Conservation (phyloP, 78 protist genomes). For the Dictyostelium citrinum region DNA sequence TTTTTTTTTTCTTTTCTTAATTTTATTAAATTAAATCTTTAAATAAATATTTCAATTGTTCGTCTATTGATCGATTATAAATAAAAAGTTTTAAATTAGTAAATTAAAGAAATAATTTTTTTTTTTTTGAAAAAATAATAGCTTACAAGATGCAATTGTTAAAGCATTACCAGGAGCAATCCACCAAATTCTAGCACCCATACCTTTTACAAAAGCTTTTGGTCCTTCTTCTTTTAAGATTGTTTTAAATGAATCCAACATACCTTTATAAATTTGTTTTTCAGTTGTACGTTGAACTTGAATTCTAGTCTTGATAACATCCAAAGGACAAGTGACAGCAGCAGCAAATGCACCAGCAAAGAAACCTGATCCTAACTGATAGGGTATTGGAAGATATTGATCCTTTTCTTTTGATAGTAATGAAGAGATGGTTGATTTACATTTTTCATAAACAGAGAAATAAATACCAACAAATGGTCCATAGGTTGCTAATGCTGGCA, state of each 20-base stretch:
- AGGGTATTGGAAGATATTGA: slow-evolving; percentile 20
- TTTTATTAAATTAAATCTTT: neutral
- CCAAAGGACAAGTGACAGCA: slow-evolving; percentile 84
- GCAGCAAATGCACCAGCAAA: slow-evolving; percentile 84
- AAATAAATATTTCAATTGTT: slow-evolving; percentile 31
- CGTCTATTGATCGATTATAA: neutral
- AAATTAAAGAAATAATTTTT: neutral
- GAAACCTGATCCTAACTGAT: slow-evolving; percentile 56
- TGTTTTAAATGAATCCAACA: slow-evolving; percentile 30
- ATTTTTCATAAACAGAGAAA: slow-evolving; percentile 71
- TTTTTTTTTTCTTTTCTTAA: neutral
- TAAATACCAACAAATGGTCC: slow-evolving; percentile 80
- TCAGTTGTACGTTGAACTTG: slow-evolving; percentile 61
- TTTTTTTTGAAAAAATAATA: neutral
- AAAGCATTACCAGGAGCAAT: slow-evolving; percentile 85
- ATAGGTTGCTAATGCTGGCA: slow-evolving; percentile 57
- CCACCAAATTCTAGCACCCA: slow-evolving; percentile 81
- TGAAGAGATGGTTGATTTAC: neutral
- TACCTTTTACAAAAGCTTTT: slow-evolving; percentile 78
- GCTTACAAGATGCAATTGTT: slow-evolving; percentile 83
- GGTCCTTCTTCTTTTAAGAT: slow-evolving; percentile 76
- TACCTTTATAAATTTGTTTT: slow-evolving; percentile 28
- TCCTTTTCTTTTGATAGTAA: neutral
- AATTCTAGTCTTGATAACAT: slow-evolving; percentile 81
- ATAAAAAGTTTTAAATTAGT: neutral